Percentiles rank a stretch among this genome's conserved stretches.
Conservation (phyloP, 78 protist species). For the Anaeramoeba ignava region DNA sequence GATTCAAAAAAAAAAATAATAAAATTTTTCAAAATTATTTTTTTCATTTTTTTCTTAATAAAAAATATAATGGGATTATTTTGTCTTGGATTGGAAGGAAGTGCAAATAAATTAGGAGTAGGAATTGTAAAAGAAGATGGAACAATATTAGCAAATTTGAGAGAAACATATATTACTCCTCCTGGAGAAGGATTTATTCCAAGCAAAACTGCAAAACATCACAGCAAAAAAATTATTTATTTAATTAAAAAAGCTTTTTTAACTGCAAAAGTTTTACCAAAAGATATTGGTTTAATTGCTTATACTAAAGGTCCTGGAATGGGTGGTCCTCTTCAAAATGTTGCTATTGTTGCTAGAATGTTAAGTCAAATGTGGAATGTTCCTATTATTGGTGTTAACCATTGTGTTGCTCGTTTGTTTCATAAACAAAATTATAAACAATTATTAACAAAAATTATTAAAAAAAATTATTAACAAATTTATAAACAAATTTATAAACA, state of each 20-base stretch:
- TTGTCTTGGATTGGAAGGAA: slow-evolving; percentile 88
- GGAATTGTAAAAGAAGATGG: slow-evolving; percentile 88
- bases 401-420: slow-evolving; percentile 90
- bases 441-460: no score
- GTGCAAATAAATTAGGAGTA: slow-evolving; percentile 95
- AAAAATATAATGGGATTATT: background rate
- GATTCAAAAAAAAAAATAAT: no score
- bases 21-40: background rate
- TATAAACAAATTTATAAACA: no score
- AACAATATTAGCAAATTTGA: slow-evolving; percentile 68
- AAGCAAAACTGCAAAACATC: slow-evolving; percentile 71
- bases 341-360: slow-evolving; percentile 77
- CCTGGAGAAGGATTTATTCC: slow-evolving; percentile 95
- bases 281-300: slow-evolving; percentile 43
- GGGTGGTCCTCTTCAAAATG: slow-evolving; percentile 78
- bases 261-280: slow-evolving; percentile 13
- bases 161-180: slow-evolving; percentile 90
- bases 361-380: slow-evolving; percentile 70
- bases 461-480: no score
- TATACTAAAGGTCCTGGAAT: slow-evolving; percentile 84
- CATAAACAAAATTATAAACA: no score
- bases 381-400: slow-evolving; percentile 87
- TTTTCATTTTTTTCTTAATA: background rate
- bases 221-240: slow-evolving; percentile 9
- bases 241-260: slow-evolving; percentile 50